Percentiles rank a stretch among this genome's conserved stretches.
Evolutionary conservation across 2,329 filamentous ascomycete species (phyloP).

Genomic region (Byssochlamys sp.): DNA sequence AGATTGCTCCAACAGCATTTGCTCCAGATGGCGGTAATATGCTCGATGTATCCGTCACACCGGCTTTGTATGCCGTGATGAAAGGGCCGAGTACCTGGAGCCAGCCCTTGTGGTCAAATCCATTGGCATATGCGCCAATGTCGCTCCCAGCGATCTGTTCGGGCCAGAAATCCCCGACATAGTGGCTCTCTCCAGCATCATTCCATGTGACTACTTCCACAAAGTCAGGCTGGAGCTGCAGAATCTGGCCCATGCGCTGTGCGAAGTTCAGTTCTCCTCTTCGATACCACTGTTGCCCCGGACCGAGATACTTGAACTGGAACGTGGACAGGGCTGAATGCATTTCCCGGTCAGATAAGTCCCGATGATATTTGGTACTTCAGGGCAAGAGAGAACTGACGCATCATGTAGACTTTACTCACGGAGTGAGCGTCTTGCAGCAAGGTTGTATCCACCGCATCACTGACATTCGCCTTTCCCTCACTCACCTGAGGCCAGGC

Average conservation of each 20-base stretch:
- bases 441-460: constrained; percentile 19
- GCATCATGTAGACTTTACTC: constrained; percentile 32
- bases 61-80: constrained; percentile 28
- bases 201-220: constrained; percentile 35
- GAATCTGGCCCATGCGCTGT: constrained; percentile 19
- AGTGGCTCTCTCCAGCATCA: constrained; percentile 32
- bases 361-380: background rate
- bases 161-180: constrained; percentile 32
- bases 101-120: constrained; percentile 28
- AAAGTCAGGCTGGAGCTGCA: constrained; percentile 28
- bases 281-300: constrained; percentile 25
- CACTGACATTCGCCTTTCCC: constrained; percentile 18
- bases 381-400: constrained; percentile 7
- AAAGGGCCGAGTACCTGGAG: constrained; percentile 26
- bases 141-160: constrained; percentile 18
- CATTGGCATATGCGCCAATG: constrained; percentile 19
- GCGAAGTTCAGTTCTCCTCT: constrained; percentile 30
- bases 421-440: constrained; percentile 18
- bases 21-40: constrained; percentile 12
- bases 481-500: constrained; percentile 20
- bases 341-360: background rate
- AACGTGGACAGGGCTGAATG: constrained; percentile 20
- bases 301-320: constrained; percentile 30
- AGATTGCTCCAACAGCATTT: constrained; percentile 17
- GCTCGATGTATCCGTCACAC: constrained; percentile 12